Base-by-base conservation (phyloP, 129 eudicot species). In the Saussurea involucrata region DNA sequence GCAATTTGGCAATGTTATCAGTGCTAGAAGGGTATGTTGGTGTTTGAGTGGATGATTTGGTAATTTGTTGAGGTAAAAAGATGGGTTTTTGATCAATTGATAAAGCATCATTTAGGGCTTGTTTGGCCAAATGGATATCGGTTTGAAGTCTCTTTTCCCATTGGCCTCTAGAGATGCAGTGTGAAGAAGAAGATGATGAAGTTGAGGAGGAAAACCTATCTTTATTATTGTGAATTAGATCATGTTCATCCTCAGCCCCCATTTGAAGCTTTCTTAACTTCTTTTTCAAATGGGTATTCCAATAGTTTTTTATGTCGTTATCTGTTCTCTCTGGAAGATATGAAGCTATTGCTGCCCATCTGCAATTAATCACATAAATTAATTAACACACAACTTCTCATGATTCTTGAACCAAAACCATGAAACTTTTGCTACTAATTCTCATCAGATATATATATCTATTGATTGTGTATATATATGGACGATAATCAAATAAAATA, bases 291-390 rank as follows among this genome's bases (percentile, higher is more conserved):
- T 88, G 92, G 20, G 90, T 88, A 55, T 86, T 88, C 93, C 93
- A 88, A 71, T 86, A 86, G 63, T 88, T 88, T 69, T 88, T 88
- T 68, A 88, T 86, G 76, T 88, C 93, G 32, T 88, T 88, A 37
- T 88, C 93, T 24, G 93, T 88, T 76, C 93, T 86, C 69, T 89
- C 94, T 0, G 94, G 94, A 44, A 89, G 94, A 68, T 89, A 89
- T 25, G 94, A 89, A 58, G 94, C 94, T 68, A 89, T 89, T 24
- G 94, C 94, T 15, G 94, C 94, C 94, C 94, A 89, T 82, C 94
- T 89, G 80, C 4, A 40, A 36, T 27, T 27, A 27, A 27, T 27
- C 63, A 69, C 40, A 63, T 1, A 55, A 36, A 31, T 17, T 67
- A 67, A 4, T 29, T n/a, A 82, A 72, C 81, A 70, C 29, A 58